Conservation (phyloP, 257 asterid species). For the Rubia yunnanensis region DNA sequence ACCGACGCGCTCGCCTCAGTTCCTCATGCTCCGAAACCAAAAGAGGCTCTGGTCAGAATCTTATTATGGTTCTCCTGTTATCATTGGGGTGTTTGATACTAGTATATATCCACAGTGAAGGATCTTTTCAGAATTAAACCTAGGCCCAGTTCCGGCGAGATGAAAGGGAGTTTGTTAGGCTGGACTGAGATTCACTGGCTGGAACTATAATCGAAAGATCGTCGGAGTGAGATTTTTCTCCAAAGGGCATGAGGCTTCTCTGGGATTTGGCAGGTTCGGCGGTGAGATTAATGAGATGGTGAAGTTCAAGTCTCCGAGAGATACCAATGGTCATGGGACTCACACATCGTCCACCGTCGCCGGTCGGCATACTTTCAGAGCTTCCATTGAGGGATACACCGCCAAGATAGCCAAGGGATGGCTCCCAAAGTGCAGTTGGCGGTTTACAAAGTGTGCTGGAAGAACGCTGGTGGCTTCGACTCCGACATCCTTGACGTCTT, state of each 20-base stretch:
- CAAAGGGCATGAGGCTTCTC: slow-evolving; percentile 74
- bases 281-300: slow-evolving; percentile 75
- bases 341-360: slow-evolving; percentile 99
- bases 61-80: slow-evolving; percentile 83
- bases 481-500: slow-evolving; percentile 94
- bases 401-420: slow-evolving; percentile 85
- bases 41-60: slow-evolving; percentile 94
- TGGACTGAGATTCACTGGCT: slow-evolving; percentile 40
- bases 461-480: slow-evolving; percentile 78
- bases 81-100: slow-evolving; percentile 74
- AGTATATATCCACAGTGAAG: slow-evolving; percentile 96
- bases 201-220: slow-evolving; percentile 63
- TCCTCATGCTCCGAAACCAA: slow-evolving; percentile 75
- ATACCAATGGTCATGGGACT: slow-evolving; percentile 96
- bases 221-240: slow-evolving; percentile 80
- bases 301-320: slow-evolving; percentile 78
- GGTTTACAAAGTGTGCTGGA: slow-evolving; percentile 94
- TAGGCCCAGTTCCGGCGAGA: slow-evolving; percentile 70
- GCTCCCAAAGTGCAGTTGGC: slow-evolving; percentile 95
- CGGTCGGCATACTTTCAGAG: slow-evolving; percentile 66
- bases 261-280: slow-evolving; percentile 54
- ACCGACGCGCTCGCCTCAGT: slow-evolving; percentile 96
- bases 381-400: slow-evolving; percentile 90
- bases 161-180: slow-evolving; percentile 73
- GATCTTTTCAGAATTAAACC: slow-evolving; percentile 81